Evolutionary conservation across 148 eudicot genomes (phyloP), one percentile per base, ranked within the genome.

Genomic region (Persicaria tinctoria): DNA sequence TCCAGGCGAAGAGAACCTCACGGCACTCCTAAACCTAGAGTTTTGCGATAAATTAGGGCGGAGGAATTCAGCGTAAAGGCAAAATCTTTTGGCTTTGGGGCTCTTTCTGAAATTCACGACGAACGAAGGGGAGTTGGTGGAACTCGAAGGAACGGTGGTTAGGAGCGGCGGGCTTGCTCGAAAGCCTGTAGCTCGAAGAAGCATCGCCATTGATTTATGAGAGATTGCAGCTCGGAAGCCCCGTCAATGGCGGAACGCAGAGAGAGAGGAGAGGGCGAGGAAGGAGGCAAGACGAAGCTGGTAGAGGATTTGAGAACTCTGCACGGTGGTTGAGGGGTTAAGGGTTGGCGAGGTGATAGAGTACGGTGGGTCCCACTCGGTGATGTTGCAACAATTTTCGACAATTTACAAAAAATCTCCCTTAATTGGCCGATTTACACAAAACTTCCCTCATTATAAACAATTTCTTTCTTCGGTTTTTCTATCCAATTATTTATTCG

Each of bases 121-220:
- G 48, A 76, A 49, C 53, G 78, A 66, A 44, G 70, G 12, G 27
- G 76, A 17, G 73, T 63, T 59, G 69, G 60, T 3, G 0, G 82
- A 56, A 20, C 69, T 84, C 8, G 73, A 73, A 53, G 77, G 60
- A 23, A 71, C 46, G 49, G 68, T 51, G 50, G 46, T n/a, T 13
- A 73, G 76, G 3, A 74, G 78, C 7, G 74, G 68, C 5, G 85
- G 56, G 6, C 79, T 82, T 4, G 74, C 77, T 51, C 73, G 74
- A 51, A 82, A 82, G 55, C 51, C 54, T 18, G 81, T 71, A 38
- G 76, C 78, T 51, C 78, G 53, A 8, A 78, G 74, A 59, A 80
- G 74, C 1, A 76, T 76, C 75, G 81, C 87, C 87, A 85, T 85
- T 70, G 74, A 6, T 49, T 73, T 18, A 5, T 46, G 70, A 66